These are phyloP conservation scores for Fusarium buxicola DNA, from an alignment of 2,329 filamentous ascomycete species.

Conservation along the genomic window DNA sequence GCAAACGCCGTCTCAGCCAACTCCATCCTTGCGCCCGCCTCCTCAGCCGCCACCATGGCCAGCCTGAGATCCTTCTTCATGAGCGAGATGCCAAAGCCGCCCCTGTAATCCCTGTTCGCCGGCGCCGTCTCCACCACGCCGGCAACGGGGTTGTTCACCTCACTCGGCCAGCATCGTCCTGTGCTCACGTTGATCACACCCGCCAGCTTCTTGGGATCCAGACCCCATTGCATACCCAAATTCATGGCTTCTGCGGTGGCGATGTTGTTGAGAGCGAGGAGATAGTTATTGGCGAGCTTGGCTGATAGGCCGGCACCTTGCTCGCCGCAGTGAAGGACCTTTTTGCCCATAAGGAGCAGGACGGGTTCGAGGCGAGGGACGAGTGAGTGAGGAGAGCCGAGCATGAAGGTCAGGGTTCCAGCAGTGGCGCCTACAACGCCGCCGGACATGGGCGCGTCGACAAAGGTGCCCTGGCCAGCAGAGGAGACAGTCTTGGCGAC, in stretches of 20 bases:
- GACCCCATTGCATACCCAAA: slow-evolving; percentile 69
- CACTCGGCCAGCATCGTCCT: slow-evolving; percentile 95
- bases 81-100: slow-evolving; percentile 80
- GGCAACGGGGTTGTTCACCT: slow-evolving; percentile 93
- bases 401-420: slow-evolving; percentile 95
- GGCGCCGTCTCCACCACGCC: slow-evolving; percentile 84
- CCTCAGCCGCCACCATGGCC: slow-evolving; percentile 76
- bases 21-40: slow-evolving; percentile 74
- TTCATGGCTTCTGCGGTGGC: slow-evolving; percentile 75
- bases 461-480: slow-evolving; percentile 78
- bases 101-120: slow-evolving; percentile 78
- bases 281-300: slow-evolving; percentile 97
- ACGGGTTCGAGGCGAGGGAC: slow-evolving; percentile 75
- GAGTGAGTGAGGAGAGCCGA: slow-evolving; percentile 74
- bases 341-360: slow-evolving; percentile 85
- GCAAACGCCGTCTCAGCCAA: slow-evolving; percentile 71
- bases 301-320: slow-evolving; percentile 89
- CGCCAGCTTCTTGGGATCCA: slow-evolving; percentile 75
- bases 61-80: slow-evolving; percentile 85
- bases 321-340: slow-evolving; percentile 84
- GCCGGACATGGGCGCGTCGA: slow-evolving; percentile 97
- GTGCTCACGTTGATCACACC: slow-evolving; percentile 93
- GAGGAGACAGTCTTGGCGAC: slow-evolving; percentile 77
- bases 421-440: slow-evolving; percentile 91
- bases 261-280: slow-evolving; percentile 92